Evolutionary conservation across 2,329 filamentous ascomycete species (phyloP), one percentile per base, ranked within the genome.

Genomic region (Cadophora gregata): DNA sequence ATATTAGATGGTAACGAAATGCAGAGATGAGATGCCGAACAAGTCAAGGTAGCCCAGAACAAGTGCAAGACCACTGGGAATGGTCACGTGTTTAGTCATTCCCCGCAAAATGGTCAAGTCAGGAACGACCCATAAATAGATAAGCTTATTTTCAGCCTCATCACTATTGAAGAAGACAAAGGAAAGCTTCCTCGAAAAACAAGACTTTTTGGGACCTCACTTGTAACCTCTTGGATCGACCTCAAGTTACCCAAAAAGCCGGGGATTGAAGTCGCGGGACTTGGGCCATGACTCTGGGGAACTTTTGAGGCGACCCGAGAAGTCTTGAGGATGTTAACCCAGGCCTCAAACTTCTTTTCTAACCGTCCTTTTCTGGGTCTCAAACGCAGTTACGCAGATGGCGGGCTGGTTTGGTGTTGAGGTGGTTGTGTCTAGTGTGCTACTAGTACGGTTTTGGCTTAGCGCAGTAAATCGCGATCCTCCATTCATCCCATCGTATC

Each of bases 121-220:
- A 69, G 62, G 64, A 65, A 65, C 63, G 21, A 38, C 16, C 63
- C 50, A 50, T 55, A 63, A 55, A 62, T 64, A 59, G 56, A 63
- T 53, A 69, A 67, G 42, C 68, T 67, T 69, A 59, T 62, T 69
- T 67, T 69, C 51, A 69, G 68, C 68, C 68, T 65, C 68, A 67
- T 69, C 42, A 21, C 21, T 64, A 60, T 65, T n/a, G 58, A 58
- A 62, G 58, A 56, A 47, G 25, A 38, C 1, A n/a, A 24, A 61
- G 47, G 29, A 62, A 25, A 53, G n/a, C 21, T 48, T 69, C 53
- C 1, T 65, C 36, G 24, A 53, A 67, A 59, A 61, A 61, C 53
- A 56, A 10, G n/a, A 31, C 21, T 55, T 63, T 51, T 55, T 33
- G 5, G 51, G 14, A 48, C 53, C 21, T 59, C 31, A 56, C 45